Evolutionary conservation across 495 filamentous ascomycete species (phyloP).

Genomic region (Trichocladium uniseriatum): DNA sequence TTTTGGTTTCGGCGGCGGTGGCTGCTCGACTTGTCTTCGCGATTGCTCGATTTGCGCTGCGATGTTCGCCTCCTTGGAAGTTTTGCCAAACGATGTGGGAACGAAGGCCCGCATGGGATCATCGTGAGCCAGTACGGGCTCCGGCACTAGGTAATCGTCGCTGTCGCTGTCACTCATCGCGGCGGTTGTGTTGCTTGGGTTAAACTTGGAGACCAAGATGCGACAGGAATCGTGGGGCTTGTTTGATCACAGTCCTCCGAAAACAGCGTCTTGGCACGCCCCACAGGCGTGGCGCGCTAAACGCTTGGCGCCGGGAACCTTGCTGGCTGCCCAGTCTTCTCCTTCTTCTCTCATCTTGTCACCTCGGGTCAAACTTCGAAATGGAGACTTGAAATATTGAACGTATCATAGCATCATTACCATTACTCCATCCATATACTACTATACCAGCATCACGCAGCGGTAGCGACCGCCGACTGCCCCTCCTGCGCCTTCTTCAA

Average conservation of each 20-base stretch:
- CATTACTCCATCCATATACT: too few species aligned
- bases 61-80: constrained; percentile 60
- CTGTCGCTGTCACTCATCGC: constrained; percentile 53
- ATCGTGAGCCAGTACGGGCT: constrained; percentile 43
- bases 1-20: constrained; percentile 19
- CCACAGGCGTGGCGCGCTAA: background rate
- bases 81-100: constrained; percentile 80
- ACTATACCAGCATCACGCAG: too few species aligned
- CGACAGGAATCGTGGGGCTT: background rate
- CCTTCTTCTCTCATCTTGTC: background rate
- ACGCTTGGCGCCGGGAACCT: background rate
- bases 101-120: constrained; percentile 76
- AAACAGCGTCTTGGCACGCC: background rate
- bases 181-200: background rate
- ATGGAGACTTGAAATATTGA: too few species aligned
- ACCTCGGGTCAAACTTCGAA: too few species aligned
- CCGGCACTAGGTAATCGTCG: constrained; percentile 52
- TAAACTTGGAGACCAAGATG: background rate
- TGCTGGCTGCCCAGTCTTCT: background rate
- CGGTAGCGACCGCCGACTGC: too few species aligned
- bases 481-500: constrained; percentile 14
- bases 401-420: too few species aligned
- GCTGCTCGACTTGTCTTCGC: constrained; percentile 46
- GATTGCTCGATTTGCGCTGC: constrained; percentile 70
- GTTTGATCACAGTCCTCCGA: background rate